Percentiles rank a stretch among this genome's conserved stretches.
Conservation (phyloP, 2,329 filamentous ascomycete species). For the Calonectria ilicicola region DNA sequence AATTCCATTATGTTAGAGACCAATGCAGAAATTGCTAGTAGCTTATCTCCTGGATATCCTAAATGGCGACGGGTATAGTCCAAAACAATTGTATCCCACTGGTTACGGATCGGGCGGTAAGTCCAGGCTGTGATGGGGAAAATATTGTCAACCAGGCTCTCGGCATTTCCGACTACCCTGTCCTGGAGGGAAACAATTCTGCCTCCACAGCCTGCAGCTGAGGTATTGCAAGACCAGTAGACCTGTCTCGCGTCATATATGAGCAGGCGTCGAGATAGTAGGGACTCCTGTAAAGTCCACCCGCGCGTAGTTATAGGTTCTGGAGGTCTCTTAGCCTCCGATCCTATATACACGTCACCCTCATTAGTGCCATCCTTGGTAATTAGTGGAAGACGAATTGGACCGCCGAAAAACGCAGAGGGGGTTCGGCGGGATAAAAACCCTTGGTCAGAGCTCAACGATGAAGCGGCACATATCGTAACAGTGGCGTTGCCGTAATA, state of each 20-base stretch:
- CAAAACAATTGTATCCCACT: neutral
- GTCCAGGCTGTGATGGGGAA: neutral
- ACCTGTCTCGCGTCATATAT: constrained; percentile 4
- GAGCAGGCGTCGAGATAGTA: constrained; percentile 20
- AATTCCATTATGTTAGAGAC: neutral
- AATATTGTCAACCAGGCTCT: constrained; percentile 1
- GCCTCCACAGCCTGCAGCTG: constrained; percentile 9
- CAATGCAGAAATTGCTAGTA: constrained; percentile 1
- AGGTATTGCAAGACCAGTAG: constrained; percentile 13
- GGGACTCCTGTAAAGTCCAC: constrained; percentile 25
- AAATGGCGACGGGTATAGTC: neutral
- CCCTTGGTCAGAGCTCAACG: neutral
- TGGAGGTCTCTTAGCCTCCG: neutral
- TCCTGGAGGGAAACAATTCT: neutral
- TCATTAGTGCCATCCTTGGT: neutral
- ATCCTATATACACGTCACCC: neutral
- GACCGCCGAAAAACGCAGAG: neutral
- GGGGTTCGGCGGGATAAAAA: neutral
- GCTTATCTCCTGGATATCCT: neutral
- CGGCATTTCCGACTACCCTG: neutral
- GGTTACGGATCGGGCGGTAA: neutral
- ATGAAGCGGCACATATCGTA: constrained; percentile 9
- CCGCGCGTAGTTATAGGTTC: constrained; percentile 11
- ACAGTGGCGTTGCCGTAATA: constrained; percentile 14
- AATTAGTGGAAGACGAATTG: neutral